A percentile compares a stretch with the other conserved stretches of the same genome.
These are phyloP conservation scores for Hypoxylon sp. DNA, from an alignment of 2,329 filamentous ascomycete genomes.

Conservation along the genomic window DNA sequence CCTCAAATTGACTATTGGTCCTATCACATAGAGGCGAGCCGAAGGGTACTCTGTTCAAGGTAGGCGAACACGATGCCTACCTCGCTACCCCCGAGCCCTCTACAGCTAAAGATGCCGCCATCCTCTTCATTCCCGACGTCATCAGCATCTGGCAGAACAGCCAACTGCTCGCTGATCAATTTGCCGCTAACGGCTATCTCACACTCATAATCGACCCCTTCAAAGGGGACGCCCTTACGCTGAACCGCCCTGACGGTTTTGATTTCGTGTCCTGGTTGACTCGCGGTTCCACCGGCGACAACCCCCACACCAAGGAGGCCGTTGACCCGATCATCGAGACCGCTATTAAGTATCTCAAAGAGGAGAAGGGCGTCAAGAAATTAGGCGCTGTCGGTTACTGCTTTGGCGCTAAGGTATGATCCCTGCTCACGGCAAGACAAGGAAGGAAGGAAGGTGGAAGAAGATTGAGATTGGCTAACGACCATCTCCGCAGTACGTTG, in stretches of 20 bases:
- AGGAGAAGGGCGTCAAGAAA: conserved; percentile 69
- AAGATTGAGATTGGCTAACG: conserved; percentile 12
- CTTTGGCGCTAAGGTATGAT: conserved; percentile 77
- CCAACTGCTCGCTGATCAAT: conserved; percentile 80
- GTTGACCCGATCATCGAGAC: conserved; percentile 65
- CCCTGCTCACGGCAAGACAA: neutral
- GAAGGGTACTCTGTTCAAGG: conserved; percentile 62
- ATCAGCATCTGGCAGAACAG: conserved; percentile 71
- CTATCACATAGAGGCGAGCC: conserved; percentile 62
- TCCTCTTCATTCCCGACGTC: conserved; percentile 66
- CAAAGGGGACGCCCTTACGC: conserved; percentile 72
- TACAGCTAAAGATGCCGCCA: conserved; percentile 58
- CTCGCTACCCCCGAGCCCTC: conserved; percentile 61
- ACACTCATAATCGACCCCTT: conserved; percentile 80
- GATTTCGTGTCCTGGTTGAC: conserved; percentile 61
- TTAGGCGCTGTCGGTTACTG: conserved; percentile 80
- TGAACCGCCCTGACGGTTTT: conserved; percentile 64
- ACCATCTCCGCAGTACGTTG: conserved; percentile 69
- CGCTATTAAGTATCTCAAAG: conserved; percentile 71
- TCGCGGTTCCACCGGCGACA: conserved; percentile 64
- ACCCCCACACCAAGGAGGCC: conserved; percentile 62
- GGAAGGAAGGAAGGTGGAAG: neutral
- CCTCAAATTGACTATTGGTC: neutral
- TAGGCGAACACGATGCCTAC: conserved; percentile 66
- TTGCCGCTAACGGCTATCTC: conserved; percentile 80